Evolutionary conservation across 257 asterid genomes (phyloP), one percentile per base, ranked within the genome.

Genomic region (Primulina tabacum): DNA sequence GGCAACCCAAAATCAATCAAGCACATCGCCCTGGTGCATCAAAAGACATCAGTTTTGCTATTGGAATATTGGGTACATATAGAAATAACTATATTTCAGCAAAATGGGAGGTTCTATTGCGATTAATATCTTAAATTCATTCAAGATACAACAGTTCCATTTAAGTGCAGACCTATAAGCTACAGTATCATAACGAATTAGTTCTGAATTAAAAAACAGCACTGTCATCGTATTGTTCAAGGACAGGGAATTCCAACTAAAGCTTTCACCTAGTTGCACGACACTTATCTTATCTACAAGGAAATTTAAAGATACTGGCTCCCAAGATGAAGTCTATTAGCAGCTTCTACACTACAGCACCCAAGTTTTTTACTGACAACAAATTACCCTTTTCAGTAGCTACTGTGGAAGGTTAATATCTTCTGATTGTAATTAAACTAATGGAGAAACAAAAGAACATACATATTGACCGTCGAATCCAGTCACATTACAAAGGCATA

Each of bases 1-100:
- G 98, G 96, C 80, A 81, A 81, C 75, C 88, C 95, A 58, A 92
- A 92, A 80, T 92, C 96, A 7, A 92, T 92, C 80, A 82, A 71
- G 80, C 97, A 92, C 89, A 83, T 86, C 1, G 96, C 92, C 90
- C 98, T 92, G 81, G 24, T 58, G 64, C 32, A 65, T 18, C n/a
- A 65, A 3, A 68, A 68, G 5, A n/a, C 6, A 40, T 80, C 62
- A 77, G 77, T 56, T 63, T 26, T 30, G 37, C 2, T 3, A 24
- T 28, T 60, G 38, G 53, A 26, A 65, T 10, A 65, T 18, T 17
- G 21, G 64, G 21, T 18, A 55, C 16, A 65, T 35, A 75, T 71
- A 62, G 35, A 34, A 40, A 58, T 68, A 17, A 26, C 28, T 11
- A 61, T 8, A 29, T 40, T 61, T n/a, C 58, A 69, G 0, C 40